Base-by-base conservation (phyloP, 2,329 filamentous ascomycete species). In the Escovopsis sp. region DNA sequence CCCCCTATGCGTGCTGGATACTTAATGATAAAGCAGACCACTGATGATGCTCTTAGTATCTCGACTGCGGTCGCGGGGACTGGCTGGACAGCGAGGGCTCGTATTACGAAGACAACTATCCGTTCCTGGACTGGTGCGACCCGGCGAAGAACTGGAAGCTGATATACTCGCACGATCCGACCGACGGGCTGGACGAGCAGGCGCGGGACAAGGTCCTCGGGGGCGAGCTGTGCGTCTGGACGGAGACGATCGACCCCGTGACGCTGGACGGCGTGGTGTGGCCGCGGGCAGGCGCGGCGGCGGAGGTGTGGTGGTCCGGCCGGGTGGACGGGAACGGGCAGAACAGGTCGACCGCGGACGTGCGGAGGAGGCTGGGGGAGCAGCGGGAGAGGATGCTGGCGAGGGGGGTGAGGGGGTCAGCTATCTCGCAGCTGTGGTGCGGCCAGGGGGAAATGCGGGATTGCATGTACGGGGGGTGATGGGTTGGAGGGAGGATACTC, bases 191-290 rank as follows among this genome's bases (percentile, higher is more conserved):
- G 4, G 72, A 80, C 0, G 62, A 61, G 9, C 68, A 77, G 26
- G 60, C 76, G 36, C 73, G 76, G 26, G 69, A 80, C 54, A 71
- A 85, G 11, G 80, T 94, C 3, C 59, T 91, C 8, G 87, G 87
- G 37, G 87, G 85, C 26, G 87, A 94, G 64, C 76, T 81, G 12
- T 82, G 84, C 43, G 73, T 86, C 45, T 94, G 86, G 86, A 74
- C 73, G 48, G 87, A 94, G 65, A 82, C 80, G 10, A 71, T 74
- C 45, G 87, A 94, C 59, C 62, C 75, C 2, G 64, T 76, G 10
- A 87, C 80, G 56, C 58, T 94, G 12, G 85, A 94, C 62, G 65
- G 66, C 26, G 76, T 84, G 59, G 63, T 89, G 8, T 94, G 86
- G 86, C 86, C 86, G 6, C 71, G 86, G 5, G 77, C 75, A 1